Conservation (phyloP, 208 protist genomes). For the Trypanosoma lewisi region DNA sequence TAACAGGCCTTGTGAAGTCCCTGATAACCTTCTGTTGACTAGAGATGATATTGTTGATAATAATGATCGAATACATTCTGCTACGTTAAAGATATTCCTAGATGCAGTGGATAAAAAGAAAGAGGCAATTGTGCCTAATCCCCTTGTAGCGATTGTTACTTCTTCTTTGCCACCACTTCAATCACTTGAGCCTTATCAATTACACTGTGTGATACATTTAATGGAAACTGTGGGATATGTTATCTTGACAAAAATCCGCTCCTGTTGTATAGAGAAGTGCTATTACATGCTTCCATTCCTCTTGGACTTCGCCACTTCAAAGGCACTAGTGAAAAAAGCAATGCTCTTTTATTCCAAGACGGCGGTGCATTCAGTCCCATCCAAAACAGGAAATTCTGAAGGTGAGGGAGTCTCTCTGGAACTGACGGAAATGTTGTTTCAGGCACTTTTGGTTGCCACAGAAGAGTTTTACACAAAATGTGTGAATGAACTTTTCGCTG, state of each 20-base stretch:
- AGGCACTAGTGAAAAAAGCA: conserved; percentile 7
- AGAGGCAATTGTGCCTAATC: neutral
- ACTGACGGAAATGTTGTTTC: conserved; percentile 10
- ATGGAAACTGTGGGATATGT: conserved; percentile 28
- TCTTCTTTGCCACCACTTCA: neutral
- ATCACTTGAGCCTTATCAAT: conserved; percentile 11
- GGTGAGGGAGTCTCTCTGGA: neutral
- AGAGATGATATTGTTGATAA: neutral
- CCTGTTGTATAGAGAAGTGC: conserved; percentile 8
- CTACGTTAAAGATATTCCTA: conserved; percentile 8
- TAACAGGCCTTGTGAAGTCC: neutral
- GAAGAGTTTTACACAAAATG: conserved; percentile 5
- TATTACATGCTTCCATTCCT: conserved; percentile 25
- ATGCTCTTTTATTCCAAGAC: neutral
- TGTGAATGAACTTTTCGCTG: neutral
- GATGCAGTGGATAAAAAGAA: neutral
- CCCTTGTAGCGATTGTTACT: neutral
- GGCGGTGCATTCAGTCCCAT: too few species aligned
- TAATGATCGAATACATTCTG: neutral
- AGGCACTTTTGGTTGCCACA: neutral
- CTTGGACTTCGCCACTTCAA: conserved; percentile 12
- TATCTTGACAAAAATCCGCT: conserved; percentile 25
- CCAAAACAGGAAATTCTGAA: neutral
- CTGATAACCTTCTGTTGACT: neutral
- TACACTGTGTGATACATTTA: conserved; percentile 8